Percentiles rank a stretch among this genome's conserved stretches.
These are phyloP conservation scores for Ceratobasidium sp. DNA, from an alignment of 1,284 basidiomycete genomes.

Conservation along the genomic window DNA sequence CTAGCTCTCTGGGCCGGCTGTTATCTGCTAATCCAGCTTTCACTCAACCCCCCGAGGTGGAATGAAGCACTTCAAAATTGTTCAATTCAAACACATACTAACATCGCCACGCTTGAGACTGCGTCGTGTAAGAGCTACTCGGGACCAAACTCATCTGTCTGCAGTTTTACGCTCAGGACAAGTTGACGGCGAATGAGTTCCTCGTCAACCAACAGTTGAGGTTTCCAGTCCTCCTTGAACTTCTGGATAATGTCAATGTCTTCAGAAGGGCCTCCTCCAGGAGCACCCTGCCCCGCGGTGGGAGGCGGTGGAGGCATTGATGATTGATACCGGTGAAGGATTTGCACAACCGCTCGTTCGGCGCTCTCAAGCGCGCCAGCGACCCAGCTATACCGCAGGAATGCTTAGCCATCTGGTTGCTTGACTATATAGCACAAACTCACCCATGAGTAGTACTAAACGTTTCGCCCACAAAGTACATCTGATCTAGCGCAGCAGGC, in stretches of 20 bases:
- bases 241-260: neutral
- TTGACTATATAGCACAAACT: no score
- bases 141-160: neutral
- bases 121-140: no score
- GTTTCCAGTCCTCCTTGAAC: neutral
- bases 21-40: no score
- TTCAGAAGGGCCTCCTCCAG: neutral
- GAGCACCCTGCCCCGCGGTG: neutral
- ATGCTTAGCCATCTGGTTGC: no score
- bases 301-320: neutral
- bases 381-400: no score
- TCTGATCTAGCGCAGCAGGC: neutral
- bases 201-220: neutral
- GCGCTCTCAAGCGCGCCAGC: slow-evolving; percentile 31
- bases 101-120: no score
- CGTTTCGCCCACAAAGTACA: slow-evolving; percentile 30
- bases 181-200: neutral
- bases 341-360: neutral
- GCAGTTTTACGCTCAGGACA: neutral
- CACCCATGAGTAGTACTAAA: slow-evolving; percentile 24
- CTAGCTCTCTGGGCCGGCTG: no score
- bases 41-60: no score
- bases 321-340: neutral
- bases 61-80: no score
- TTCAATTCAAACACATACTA: no score